Conservation (phyloP, 768 basidiomycete genomes). For the Fomitopsis serialis region DNA sequence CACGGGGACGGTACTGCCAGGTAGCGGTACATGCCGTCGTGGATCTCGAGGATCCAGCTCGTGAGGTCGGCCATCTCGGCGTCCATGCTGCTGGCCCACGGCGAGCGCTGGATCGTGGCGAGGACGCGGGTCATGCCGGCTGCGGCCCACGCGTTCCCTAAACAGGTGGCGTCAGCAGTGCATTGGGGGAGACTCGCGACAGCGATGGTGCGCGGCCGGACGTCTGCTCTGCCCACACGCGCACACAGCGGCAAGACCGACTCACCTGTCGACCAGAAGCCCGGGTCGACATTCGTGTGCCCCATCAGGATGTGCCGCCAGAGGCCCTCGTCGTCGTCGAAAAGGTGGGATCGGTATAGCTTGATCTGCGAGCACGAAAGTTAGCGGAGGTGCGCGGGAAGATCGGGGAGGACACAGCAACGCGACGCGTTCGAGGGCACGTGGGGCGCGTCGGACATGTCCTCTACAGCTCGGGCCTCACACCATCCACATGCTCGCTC, state of each 20-base stretch:
- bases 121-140: conserved; percentile 83
- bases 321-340: conserved; percentile 47
- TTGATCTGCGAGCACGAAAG: conserved; percentile 35
- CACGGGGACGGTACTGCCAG: conserved; percentile 37
- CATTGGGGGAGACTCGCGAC: too few species aligned
- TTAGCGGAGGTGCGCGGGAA: not conserved
- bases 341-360: conserved; percentile 65
- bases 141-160: conserved; percentile 88
- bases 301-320: conserved; percentile 79
- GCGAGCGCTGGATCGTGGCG: conserved; percentile 63
- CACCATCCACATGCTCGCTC: too few species aligned
- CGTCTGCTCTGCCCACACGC: too few species aligned
- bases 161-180: too few species aligned
- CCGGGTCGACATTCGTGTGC: conserved; percentile 42
- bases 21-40: conserved; percentile 58
- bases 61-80: conserved; percentile 52
- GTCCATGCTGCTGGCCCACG: conserved; percentile 42
- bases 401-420: too few species aligned
- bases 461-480: too few species aligned
- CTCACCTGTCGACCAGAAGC: conserved; percentile 79
- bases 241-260: too few species aligned
- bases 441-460: too few species aligned
- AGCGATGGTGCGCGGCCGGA: too few species aligned
- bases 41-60: conserved; percentile 71
- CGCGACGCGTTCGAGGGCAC: too few species aligned